These are phyloP conservation scores for Megacollybia marginata DNA, from an alignment of 768 basidiomycete species.

Conservation along the genomic window DNA sequence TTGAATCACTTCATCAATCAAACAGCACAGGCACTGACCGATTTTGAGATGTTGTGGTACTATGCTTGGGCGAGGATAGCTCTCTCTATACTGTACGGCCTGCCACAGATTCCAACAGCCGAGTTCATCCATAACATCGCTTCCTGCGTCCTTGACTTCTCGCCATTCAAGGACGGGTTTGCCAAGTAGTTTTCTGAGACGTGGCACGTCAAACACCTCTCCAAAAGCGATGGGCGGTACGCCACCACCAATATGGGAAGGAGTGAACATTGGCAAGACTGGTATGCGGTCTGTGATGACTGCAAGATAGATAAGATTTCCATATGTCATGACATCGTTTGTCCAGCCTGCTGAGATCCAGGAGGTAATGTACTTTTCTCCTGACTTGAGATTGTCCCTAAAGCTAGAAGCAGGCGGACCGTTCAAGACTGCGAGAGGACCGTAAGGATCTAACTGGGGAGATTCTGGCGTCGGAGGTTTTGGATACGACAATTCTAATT, in stretches of 20 bases:
- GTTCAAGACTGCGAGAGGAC: not conserved
- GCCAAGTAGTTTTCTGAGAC: constrained; percentile 35
- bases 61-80: constrained; percentile 30
- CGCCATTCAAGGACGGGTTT: constrained; percentile 55
- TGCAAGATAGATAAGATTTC: constrained; percentile 56
- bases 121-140: constrained; percentile 33
- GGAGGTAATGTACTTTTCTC: constrained; percentile 61
- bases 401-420: not conserved
- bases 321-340: constrained; percentile 75
- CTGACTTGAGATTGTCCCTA: constrained; percentile 56
- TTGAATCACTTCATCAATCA: not conserved
- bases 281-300: constrained; percentile 53
- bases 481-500: not conserved
- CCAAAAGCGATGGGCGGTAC: constrained; percentile 49
- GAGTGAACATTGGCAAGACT: constrained; percentile 49
- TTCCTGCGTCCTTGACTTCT: constrained; percentile 45
- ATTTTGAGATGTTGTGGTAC: constrained; percentile 30
- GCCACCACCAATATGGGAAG: constrained; percentile 44
- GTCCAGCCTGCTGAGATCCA: constrained; percentile 81
- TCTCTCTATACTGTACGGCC: constrained; percentile 31
- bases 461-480: not conserved
- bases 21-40: constrained; percentile 24
- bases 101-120: constrained; percentile 55
- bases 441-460: not conserved
- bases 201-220: constrained; percentile 53